These are phyloP conservation scores for Mytilinidion resinicola DNA, from an alignment of 495 filamentous ascomycete genomes.

Conservation along the genomic window DNA sequence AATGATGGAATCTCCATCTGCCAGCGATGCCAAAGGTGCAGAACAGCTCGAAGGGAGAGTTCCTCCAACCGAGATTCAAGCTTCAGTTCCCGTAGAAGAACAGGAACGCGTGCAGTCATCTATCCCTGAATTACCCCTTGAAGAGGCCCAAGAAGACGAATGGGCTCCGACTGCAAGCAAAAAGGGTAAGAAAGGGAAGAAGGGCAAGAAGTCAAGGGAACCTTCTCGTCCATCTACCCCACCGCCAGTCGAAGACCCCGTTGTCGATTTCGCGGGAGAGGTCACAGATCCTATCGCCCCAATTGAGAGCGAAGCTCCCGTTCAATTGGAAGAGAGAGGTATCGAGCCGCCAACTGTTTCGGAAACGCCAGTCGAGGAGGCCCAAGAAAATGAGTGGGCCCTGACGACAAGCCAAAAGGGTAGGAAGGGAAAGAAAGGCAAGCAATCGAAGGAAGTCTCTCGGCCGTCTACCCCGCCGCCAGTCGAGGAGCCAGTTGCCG, in stretches of 20 bases:
- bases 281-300: neutral
- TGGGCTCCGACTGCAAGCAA: constrained; percentile 5
- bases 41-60: neutral
- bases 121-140: neutral
- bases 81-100: neutral
- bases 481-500: constrained; percentile 1
- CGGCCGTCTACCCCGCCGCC: neutral
- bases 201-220: constrained; percentile 23
- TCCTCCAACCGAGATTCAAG: neutral
- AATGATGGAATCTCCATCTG: neutral
- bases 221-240: neutral
- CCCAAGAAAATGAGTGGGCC: neutral
- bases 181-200: constrained; percentile 24
- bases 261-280: neutral
- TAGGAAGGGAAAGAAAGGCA: constrained; percentile 26
- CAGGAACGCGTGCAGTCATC: no score
- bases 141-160: neutral
- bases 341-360: neutral
- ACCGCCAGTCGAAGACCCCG: constrained; percentile 1
- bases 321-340: no score
- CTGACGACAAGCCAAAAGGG: constrained; percentile 9
- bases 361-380: neutral
- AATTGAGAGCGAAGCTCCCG: neutral
- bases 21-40: neutral
- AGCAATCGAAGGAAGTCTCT: constrained; percentile 18